Percentiles rank a stretch among this genome's conserved stretches.
These are phyloP conservation scores for Paratrypanosoma confusum DNA, from an alignment of 208 protist species.

Conservation along the genomic window DNA sequence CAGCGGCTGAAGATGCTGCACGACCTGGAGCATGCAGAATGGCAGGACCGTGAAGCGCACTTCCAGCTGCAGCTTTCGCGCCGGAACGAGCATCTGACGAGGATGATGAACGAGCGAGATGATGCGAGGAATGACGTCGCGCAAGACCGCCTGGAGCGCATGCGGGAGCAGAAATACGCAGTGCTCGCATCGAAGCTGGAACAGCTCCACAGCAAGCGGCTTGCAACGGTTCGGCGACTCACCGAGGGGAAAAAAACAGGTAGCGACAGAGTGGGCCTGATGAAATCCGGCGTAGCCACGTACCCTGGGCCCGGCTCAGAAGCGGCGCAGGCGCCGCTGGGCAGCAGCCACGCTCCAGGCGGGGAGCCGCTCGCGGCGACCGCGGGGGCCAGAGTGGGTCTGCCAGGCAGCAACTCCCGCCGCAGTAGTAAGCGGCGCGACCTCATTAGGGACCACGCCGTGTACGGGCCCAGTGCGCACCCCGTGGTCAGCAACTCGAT, in stretches of 20 bases:
- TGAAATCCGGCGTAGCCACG: too few relatives aligned
- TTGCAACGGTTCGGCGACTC: slow-evolving; percentile 14
- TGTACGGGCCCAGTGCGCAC: slow-evolving; percentile 9
- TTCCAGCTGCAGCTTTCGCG: slow-evolving; percentile 55
- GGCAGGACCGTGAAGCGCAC: slow-evolving; percentile 73
- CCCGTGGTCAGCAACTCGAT: slow-evolving; percentile 3
- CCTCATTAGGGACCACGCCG: slow-evolving; percentile 5
- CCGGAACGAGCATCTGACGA: slow-evolving; percentile 45
- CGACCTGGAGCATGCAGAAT: slow-evolving; percentile 78
- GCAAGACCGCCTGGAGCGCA: slow-evolving; percentile 32
- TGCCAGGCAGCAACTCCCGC: slow-evolving; percentile 5
- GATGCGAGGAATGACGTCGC: slow-evolving; percentile 42
- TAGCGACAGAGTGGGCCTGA: too few relatives aligned
- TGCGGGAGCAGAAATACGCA: slow-evolving; percentile 38
- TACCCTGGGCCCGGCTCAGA: too few relatives aligned
- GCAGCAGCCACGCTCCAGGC: too few relatives aligned
- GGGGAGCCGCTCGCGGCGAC: too few relatives aligned
- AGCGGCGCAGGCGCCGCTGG: too few relatives aligned
- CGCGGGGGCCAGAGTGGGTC: slow-evolving; percentile 2
- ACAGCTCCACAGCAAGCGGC: slow-evolving; percentile 33
- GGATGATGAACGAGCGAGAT: slow-evolving; percentile 53
- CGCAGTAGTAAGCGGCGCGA: neutral
- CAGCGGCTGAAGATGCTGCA: slow-evolving; percentile 36
- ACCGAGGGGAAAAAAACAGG: too few relatives aligned
- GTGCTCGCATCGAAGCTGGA: slow-evolving; percentile 33